Conservation (phyloP, 2,329 filamentous ascomycete species). For the Monilinia aucupariae region DNA sequence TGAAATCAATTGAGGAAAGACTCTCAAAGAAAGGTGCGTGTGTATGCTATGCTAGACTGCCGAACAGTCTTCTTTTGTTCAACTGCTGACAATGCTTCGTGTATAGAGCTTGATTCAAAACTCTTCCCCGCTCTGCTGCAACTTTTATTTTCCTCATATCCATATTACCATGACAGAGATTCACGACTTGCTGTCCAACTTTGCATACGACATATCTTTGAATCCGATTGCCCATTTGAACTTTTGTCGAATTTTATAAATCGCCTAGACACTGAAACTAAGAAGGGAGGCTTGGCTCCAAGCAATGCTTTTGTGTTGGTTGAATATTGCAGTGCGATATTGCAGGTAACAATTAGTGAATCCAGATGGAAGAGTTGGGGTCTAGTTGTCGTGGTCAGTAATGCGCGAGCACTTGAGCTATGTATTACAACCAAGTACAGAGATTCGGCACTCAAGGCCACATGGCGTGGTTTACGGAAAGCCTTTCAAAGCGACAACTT, state of each 20-base stretch:
- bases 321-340: constrained; percentile 79
- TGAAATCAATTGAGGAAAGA: constrained; percentile 53
- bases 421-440: constrained; percentile 64
- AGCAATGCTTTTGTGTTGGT: constrained; percentile 81
- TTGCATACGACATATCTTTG: constrained; percentile 67
- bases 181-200: constrained; percentile 79
- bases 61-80: constrained; percentile 24
- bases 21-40: constrained; percentile 48
- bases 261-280: constrained; percentile 64
- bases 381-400: constrained; percentile 58
- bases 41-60: background rate
- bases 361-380: constrained; percentile 60
- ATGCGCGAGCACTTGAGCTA: constrained; percentile 71
- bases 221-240: constrained; percentile 50
- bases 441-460: constrained; percentile 69
- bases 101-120: constrained; percentile 36
- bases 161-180: constrained; percentile 77
- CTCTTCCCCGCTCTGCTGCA: constrained; percentile 54
- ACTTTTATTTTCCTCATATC: constrained; percentile 80
- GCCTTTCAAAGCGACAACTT: constrained; percentile 54
- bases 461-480: constrained; percentile 72
- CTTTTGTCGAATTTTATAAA: constrained; percentile 59
- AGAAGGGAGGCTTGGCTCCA: constrained; percentile 71
- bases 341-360: constrained; percentile 63
- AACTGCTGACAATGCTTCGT: constrained; percentile 1